Evolutionary conservation across 176 grass and related monocot genomes (phyloP).

Genomic region (Poa pratensis): DNA sequence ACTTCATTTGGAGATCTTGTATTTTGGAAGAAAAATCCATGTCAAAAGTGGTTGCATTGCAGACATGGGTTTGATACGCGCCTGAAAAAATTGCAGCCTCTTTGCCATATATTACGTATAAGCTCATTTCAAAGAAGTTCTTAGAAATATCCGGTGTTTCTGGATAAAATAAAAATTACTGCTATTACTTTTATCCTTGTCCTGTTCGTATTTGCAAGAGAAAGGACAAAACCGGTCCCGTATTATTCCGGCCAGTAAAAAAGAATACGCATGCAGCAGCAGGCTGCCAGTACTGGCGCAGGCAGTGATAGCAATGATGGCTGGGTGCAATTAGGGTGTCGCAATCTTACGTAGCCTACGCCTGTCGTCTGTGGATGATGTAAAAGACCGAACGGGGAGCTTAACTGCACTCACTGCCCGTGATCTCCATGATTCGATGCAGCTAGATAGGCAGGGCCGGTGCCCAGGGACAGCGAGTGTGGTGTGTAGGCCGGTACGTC

Average conservation of each 20-base stretch:
- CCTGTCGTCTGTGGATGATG: background rate
- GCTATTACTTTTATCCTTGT: background rate
- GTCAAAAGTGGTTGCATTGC: background rate
- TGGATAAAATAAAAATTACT: too few species aligned
- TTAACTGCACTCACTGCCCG: constrained; percentile 26
- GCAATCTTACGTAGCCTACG: constrained; percentile 34
- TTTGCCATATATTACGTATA: too few species aligned
- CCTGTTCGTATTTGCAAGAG: background rate
- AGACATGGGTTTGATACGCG: too few species aligned
- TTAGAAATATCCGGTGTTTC: background rate
- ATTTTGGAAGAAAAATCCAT: background rate
- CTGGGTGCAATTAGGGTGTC: constrained; percentile 45
- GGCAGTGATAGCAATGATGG: constrained; percentile 23
- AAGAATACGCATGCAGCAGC: background rate
- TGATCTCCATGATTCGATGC: background rate
- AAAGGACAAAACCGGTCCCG: background rate
- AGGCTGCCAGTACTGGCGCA: background rate
- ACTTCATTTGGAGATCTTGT: background rate
- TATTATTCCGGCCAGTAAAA: constrained; percentile 18
- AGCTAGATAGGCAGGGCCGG: background rate
- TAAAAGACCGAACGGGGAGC: constrained; percentile 32
- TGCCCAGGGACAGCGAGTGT: background rate
- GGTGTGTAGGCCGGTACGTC: background rate
- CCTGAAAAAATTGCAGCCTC: too few species aligned
- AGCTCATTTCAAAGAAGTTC: too few species aligned